phyloP scores from a whole-genome alignment of 768 basidiomycete genomes.

The Krasilnikovozyma curviuscula region DNA sequence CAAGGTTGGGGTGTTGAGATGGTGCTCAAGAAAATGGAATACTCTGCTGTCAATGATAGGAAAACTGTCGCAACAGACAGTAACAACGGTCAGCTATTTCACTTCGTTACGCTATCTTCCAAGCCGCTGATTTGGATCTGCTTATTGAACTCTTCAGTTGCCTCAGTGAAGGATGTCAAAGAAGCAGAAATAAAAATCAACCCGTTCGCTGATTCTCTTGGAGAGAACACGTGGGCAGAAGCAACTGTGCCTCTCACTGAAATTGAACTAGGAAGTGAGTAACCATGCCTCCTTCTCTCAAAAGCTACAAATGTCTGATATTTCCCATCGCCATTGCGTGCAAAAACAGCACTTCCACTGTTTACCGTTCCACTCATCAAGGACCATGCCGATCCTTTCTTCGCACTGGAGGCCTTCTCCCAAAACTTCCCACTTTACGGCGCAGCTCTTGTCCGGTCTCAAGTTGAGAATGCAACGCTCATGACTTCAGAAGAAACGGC shows the following conservation, averaged over 20 bases:
- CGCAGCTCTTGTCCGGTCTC: slow-evolving; percentile 45
- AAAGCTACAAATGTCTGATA: neutral
- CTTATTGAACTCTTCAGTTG: neutral
- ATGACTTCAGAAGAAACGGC: slow-evolving; percentile 18
- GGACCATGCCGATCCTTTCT: slow-evolving; percentile 37
- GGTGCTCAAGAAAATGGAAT: slow-evolving; percentile 93
- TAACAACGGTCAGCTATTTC: slow-evolving; percentile 15
- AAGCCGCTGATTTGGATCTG: neutral
- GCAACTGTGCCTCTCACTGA: slow-evolving; percentile 22
- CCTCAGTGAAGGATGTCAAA: neutral
- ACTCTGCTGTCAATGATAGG: slow-evolving; percentile 80
- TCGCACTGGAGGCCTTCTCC: slow-evolving; percentile 44
- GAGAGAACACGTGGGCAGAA: neutral
- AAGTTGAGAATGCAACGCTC: no score
- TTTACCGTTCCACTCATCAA: slow-evolving; percentile 59
- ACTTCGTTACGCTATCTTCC: neutral
- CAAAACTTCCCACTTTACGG: slow-evolving; percentile 84
- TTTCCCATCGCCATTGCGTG: neutral
- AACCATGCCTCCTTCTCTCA: no score
- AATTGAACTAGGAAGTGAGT: slow-evolving; percentile 40
- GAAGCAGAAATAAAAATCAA: neutral
- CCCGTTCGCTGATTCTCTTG: neutral
- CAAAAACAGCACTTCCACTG: slow-evolving; percentile 42
- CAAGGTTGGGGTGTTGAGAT: slow-evolving; percentile 82
- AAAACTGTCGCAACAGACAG: slow-evolving; percentile 20